Evolutionary conservation across 306 rosid species (phyloP), one percentile per base, ranked within the genome.

Genomic region (Lupinus albus): DNA sequence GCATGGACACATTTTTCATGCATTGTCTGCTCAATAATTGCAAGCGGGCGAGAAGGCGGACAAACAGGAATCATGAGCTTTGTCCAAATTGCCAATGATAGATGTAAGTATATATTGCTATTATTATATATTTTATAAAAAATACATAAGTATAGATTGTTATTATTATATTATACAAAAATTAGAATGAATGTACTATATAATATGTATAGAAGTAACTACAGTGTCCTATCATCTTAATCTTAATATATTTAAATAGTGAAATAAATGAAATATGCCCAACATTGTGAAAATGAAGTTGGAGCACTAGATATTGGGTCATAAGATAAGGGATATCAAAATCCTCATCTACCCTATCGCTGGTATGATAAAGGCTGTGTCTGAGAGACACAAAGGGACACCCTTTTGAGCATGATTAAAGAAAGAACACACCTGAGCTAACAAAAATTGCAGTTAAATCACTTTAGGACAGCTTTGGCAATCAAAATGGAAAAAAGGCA

Each of bases 381-480:
- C 32, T 41, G 71, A 42, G 71, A 56, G 71, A 50, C 73, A 79
- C 77, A 54, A n/a, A n/a, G 75, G 58, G 57, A 72, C 79, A 71
- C 42, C 68, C 86, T 81, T 83, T 81, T 68, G 77, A 65, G 66
- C 15, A 70, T 77, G 84, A 83, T 49, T 49, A 35, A 83, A 66
- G 84, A 79, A 82, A 71, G 66, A 57, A 54, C 72, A 17, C 65
- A 65, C 6, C 11, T 64, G 74, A 57, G 63, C 77, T 65, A 63
- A 64, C 75, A 63, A 33, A 52, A 52, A 69, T 50, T 56, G 76
- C 45, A 48, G 42, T 69, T 55, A 66, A 25, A 49, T 80, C 84
- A 61, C 88, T 85, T 83, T 81, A 76, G 73, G 68, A 50, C 35
- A 56, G 74, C 82, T 72, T 74, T 82, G 61, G 67, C 77, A 72